A percentile compares a stretch with the other conserved stretches of the same genome.
Evolutionary conservation across 1,284 basidiomycete species (phyloP).

Genomic region (Trichosporon faecale): DNA sequence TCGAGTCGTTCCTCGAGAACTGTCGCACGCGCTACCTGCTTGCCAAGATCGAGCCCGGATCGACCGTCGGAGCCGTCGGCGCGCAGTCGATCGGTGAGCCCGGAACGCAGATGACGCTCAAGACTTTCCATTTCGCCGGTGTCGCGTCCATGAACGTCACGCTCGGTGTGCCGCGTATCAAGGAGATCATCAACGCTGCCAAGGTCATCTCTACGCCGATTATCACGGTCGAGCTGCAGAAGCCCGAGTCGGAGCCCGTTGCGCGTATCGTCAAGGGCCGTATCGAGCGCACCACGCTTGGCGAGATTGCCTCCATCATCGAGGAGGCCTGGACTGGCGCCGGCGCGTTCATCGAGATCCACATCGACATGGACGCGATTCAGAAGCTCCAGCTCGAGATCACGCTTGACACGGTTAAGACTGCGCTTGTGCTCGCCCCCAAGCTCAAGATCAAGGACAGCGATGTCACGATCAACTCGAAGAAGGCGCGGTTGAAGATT

Average conservation of each 20-base stretch:
- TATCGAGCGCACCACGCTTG: constrained; percentile 89
- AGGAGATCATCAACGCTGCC: constrained; percentile 89
- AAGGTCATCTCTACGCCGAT: constrained; percentile 97
- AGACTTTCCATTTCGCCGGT: constrained; percentile 99
- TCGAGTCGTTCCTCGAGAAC: constrained; percentile 74
- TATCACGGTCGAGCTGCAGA: constrained; percentile 91
- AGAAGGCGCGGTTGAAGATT: constrained; percentile 27
- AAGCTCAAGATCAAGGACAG: constrained; percentile 92
- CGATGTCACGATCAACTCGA: constrained; percentile 46
- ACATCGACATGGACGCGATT: constrained; percentile 86
- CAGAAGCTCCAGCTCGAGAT: constrained; percentile 91
- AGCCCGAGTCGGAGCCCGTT: constrained; percentile 76
- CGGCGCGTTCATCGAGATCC: constrained; percentile 89
- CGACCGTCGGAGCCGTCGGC: constrained; percentile 96
- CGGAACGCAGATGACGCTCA: constrained; percentile 99
- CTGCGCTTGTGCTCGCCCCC: constrained; percentile 79
- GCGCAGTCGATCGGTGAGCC: constrained; percentile 99
- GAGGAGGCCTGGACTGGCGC: constrained; percentile 95
- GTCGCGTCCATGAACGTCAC: constrained; percentile 99
- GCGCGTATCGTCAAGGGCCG: constrained; percentile 97
- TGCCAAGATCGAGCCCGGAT: constrained; percentile 92
- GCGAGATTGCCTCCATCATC: constrained; percentile 88
- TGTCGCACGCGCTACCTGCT: constrained; percentile 91
- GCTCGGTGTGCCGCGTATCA: constrained; percentile 97
- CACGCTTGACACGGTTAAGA: constrained; percentile 87